phyloP scores from a whole-genome alignment of 164 flowering plant species.

The Brasenia schreberi region DNA sequence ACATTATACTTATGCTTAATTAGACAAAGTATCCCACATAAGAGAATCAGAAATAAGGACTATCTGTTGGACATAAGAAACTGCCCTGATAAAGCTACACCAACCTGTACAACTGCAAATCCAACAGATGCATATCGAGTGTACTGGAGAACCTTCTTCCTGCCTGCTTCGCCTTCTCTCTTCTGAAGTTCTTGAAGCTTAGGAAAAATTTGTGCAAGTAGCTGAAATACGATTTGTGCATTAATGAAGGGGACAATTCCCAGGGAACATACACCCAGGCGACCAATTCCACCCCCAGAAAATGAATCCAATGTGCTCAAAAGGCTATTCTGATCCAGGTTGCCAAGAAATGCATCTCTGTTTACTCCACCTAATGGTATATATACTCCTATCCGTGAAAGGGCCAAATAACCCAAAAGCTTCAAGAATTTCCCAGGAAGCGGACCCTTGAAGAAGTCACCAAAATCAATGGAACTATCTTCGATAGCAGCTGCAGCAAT shows the following conservation, averaged over 20 bases:
- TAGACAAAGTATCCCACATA: too few species aligned
- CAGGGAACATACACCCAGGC: slow-evolving; percentile 95
- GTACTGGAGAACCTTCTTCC: slow-evolving; percentile 89
- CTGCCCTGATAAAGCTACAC: too few species aligned
- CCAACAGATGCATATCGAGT: slow-evolving; percentile 99
- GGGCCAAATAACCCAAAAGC: slow-evolving; percentile 71
- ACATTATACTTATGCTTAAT: too few species aligned
- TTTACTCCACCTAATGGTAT: slow-evolving; percentile 98
- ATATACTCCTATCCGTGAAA: slow-evolving; percentile 89
- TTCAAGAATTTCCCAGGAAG: slow-evolving; percentile 92
- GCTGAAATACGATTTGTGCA: slow-evolving; percentile 95
- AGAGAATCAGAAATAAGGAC: too few species aligned
- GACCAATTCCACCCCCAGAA: slow-evolving; percentile 99
- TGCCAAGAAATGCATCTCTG: slow-evolving; percentile 85
- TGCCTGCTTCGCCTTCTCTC: slow-evolving; percentile 98
- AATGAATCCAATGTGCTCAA: slow-evolving; percentile 94
- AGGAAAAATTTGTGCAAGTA: slow-evolving; percentile 86
- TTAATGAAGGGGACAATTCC: slow-evolving; percentile 99
- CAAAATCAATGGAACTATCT: slow-evolving; percentile 95
- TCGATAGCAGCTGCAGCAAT: slow-evolving; percentile 82
- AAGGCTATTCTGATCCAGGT: slow-evolving; percentile 85
- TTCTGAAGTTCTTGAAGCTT: slow-evolving; percentile 99
- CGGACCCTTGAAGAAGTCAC: slow-evolving; percentile 98
- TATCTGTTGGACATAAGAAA: too few species aligned
- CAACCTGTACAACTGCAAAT: slow-evolving; percentile 92